phyloP scores from a whole-genome alignment of 2,329 filamentous ascomycete species.

The Acarospora socialis region DNA sequence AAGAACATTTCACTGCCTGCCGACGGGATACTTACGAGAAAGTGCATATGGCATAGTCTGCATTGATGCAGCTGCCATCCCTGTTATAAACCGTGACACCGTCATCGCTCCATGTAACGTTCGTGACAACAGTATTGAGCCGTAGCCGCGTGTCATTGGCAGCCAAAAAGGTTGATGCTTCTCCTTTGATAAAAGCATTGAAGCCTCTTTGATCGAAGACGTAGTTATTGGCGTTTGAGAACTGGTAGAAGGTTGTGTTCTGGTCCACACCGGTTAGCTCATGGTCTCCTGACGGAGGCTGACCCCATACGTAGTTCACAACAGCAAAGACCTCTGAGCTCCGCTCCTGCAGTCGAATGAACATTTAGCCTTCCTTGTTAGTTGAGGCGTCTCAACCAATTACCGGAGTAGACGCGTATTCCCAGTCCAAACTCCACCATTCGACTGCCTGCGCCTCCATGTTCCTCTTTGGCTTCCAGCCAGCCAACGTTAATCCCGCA shows the following conservation, averaged over 20 bases:
- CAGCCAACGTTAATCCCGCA: conserved; percentile 43
- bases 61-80: conserved; percentile 42
- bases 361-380: background rate
- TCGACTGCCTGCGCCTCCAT: conserved; percentile 46
- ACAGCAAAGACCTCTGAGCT: conserved; percentile 16
- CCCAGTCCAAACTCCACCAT: conserved; percentile 48
- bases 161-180: conserved; percentile 43
- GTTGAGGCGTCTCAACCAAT: conserved; percentile 31
- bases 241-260: conserved; percentile 50
- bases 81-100: conserved; percentile 40
- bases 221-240: conserved; percentile 46
- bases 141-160: conserved; percentile 42
- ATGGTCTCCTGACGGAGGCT: background rate
- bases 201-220: conserved; percentile 49
- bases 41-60: conserved; percentile 50
- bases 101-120: conserved; percentile 37
- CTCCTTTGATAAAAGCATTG: conserved; percentile 41
- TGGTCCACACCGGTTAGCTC: conserved; percentile 21
- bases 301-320: conserved; percentile 13
- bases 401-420: conserved; percentile 44
- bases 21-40: conserved; percentile 34
- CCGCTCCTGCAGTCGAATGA: conserved; percentile 12
- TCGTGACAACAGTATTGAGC: conserved; percentile 43
- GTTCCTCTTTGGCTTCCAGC: conserved; percentile 46
- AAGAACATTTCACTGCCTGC: background rate